Percentiles rank a stretch among this genome's conserved stretches.
These are phyloP conservation scores for Penicillium concentricum DNA, from an alignment of 2,329 filamentous ascomycete genomes.

Conservation along the genomic window DNA sequence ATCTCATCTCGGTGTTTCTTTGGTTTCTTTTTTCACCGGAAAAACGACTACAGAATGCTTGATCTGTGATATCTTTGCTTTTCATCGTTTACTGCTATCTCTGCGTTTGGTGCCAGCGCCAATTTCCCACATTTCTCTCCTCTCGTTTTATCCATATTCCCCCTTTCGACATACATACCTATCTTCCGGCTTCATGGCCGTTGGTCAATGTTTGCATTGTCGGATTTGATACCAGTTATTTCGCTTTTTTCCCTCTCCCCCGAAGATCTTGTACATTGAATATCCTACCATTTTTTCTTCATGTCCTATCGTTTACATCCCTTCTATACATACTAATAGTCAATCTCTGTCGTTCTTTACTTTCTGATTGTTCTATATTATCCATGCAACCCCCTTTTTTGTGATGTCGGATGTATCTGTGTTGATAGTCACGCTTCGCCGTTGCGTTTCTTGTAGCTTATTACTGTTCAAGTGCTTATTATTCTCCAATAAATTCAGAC, in stretches of 20 bases:
- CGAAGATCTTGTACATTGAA: conserved; percentile 15
- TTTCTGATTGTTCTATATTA: conserved; percentile 13
- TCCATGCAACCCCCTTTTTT: neutral
- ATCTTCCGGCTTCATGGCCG: conserved; percentile 16
- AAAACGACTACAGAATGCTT: neutral
- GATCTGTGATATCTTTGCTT: conserved; percentile 1
- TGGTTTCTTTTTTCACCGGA: neutral
- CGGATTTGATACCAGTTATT: conserved; percentile 29
- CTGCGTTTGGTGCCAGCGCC: conserved; percentile 1
- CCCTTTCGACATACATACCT: conserved; percentile 16
- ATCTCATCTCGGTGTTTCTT: conserved; percentile 2
- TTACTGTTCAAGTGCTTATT: neutral
- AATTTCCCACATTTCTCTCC: neutral
- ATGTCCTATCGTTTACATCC: conserved; percentile 16
- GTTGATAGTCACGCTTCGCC: neutral
- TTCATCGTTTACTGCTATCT: neutral
- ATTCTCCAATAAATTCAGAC: neutral
- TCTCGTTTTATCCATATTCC: conserved; percentile 10
- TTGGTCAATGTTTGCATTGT: conserved; percentile 22
- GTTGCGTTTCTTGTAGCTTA: conserved; percentile 7
- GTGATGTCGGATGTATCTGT: neutral
- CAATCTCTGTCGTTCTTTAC: conserved; percentile 13
- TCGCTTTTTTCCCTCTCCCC: conserved; percentile 3
- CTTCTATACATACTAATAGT: conserved; percentile 23
- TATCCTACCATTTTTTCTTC: conserved; percentile 12